These are phyloP conservation scores for Aspergillus jensenii DNA, from an alignment of 2,329 filamentous ascomycete species.

Conservation along the genomic window DNA sequence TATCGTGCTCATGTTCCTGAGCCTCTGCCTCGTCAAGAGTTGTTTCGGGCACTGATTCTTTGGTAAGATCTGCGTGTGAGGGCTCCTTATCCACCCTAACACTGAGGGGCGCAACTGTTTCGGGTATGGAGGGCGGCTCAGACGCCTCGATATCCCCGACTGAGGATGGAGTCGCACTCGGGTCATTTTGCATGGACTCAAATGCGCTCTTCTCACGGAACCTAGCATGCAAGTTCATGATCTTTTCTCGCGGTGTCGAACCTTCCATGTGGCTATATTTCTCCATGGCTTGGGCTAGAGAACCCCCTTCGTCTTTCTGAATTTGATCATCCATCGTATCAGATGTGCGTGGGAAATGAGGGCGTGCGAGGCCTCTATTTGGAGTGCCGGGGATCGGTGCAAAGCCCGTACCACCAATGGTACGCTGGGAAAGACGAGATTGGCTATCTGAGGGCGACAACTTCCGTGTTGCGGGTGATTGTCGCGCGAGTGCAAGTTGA, in stretches of 20 bases:
- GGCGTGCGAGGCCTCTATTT: background rate
- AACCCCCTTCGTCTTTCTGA: conserved; percentile 14
- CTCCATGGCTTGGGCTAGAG: conserved; percentile 23
- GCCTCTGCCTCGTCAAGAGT: conserved; percentile 28
- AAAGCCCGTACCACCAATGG: background rate
- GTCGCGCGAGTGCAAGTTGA: background rate
- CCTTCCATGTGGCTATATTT: conserved; percentile 30
- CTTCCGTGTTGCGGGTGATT: background rate
- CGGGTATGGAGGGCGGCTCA: conserved; percentile 26
- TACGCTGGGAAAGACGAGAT: background rate
- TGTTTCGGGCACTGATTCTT: conserved; percentile 23
- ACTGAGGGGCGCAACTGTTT: conserved; percentile 35
- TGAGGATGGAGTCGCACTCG: conserved; percentile 44
- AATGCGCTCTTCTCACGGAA: conserved; percentile 24
- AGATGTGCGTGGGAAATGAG: background rate
- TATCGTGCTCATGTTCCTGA: conserved; percentile 26
- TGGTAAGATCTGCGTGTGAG: conserved; percentile 22
- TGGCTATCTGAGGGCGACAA: background rate
- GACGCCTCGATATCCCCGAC: conserved; percentile 41
- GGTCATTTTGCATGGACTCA: conserved; percentile 20
- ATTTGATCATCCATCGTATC: conserved; percentile 22
- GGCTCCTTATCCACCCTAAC: conserved; percentile 34
- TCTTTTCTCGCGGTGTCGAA: conserved; percentile 31
- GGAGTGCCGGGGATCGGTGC: background rate
- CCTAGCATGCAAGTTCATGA: conserved; percentile 30